Evolutionary conservation across 1,139 yeast genomes (phyloP).

Genomic region (Zygosaccharomyces sapae): DNA sequence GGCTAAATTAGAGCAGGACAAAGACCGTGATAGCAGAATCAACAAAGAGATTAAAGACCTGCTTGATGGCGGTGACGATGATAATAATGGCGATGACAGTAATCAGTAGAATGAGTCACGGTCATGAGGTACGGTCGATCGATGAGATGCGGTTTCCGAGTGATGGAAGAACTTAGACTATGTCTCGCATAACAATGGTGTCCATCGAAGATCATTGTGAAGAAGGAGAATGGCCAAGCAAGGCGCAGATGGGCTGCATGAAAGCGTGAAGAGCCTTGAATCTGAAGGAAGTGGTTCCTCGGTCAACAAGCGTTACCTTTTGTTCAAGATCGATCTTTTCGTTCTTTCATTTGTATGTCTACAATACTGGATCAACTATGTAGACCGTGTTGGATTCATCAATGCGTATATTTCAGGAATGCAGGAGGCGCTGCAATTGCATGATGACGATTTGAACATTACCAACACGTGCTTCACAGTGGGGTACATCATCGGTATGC

Average conservation of each 20-base stretch:
- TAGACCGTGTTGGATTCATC: constrained; percentile 42
- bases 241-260: not conserved
- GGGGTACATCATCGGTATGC: constrained; percentile 55
- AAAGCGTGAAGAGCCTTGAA: not conserved
- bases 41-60: constrained; percentile 43
- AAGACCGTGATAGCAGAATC: constrained; percentile 24
- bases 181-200: not conserved
- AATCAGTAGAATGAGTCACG: not conserved
- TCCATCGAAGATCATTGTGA: not conserved
- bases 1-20: constrained; percentile 25
- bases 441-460: constrained; percentile 48
- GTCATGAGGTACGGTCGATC: constrained; percentile 1
- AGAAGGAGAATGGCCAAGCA: not conserved
- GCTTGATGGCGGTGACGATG: constrained; percentile 54
- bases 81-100: constrained; percentile 1
- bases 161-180: no score
- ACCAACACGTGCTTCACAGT: constrained; percentile 55
- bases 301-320: constrained; percentile 39
- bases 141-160: not conserved
- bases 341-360: constrained; percentile 55
- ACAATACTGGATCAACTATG: constrained; percentile 53
- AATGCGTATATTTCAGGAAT: constrained; percentile 63
- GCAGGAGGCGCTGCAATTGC: constrained; percentile 49
- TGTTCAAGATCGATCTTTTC: constrained; percentile 52
- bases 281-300: not conserved